Evolutionary conservation across 495 filamentous ascomycete genomes (phyloP), one percentile per base, ranked within the genome.

Genomic region (Annulohypoxylon stygium): DNA sequence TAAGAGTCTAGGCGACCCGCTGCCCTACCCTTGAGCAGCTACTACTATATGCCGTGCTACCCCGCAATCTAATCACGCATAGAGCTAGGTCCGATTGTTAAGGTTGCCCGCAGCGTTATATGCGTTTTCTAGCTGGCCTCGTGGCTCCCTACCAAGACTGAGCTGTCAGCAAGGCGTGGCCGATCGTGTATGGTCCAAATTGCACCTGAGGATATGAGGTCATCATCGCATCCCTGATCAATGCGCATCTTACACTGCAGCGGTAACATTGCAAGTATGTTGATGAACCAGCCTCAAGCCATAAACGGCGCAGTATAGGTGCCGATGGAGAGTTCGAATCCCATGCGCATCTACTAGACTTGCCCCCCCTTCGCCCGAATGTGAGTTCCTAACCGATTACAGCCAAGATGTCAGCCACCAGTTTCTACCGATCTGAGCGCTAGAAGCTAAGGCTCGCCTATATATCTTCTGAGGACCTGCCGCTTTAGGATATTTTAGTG

Each of bases 41-140:
- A 60, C 63, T 67, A 67, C 53, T 57, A 64, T 70, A 75, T 75
- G 72, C 73, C 73, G 73, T 75, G 60, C 53, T 71, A 75, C 73
- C 73, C 68, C 73, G 73, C 73, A 71, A 75, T 71, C 57, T 75
- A 75, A 66, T 61, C 65, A 59, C 53, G 54, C 48, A 47, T 60
- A 61, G 57, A 66, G 57, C 61, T 60, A 57, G 71, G 65, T 41
- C 71, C 39, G 60, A 65, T 23, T 60, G 26, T 45, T 69, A 54
- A 65, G 55, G 39, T 73, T 74, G 26, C 67, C 36, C 66, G 50
- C 67, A 74, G 57, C 67, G 63, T 10, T 59, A 20, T 69, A 50
- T 70, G 62, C 61, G 41, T 61, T 34, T 65, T 62, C 37, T 66
- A 74, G 66, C 71, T 69, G 71, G 55, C 71, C 71, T 69, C 71